Evolutionary conservation across 352 stramenopile species (phyloP), one percentile per base, ranked within the genome.

Genomic region (Phytophthora rubi): DNA sequence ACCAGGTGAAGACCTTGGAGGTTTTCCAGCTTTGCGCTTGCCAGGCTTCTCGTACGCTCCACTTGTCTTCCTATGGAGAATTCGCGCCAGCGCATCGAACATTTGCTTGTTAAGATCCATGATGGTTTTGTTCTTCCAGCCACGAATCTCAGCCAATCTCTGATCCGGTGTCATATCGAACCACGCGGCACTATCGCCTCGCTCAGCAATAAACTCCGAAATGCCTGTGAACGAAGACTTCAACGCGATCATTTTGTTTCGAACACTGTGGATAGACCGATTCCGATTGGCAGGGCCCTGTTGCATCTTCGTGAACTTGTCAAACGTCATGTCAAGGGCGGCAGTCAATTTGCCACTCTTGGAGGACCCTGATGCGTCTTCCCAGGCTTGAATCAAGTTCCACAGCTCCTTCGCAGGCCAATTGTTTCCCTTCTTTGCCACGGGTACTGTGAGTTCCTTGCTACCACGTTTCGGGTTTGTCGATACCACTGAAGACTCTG

Each of bases 211-310:
- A 51, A 66, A 83, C 8, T 61, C 52, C 4, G 71, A 67, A 32
- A 83, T 75, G 28, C 53, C 37, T 23, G 59, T 45, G 28, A 71
- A 83, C 7, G 72, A 72, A 42, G 65, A 70, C 57, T 80, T 80
- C 35, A 83, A 49, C 47, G 75, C 70, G 32, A 80, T 82, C 75
- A 82, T 80, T 59, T 80, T 80, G 62, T 79, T 79, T 35, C 73
- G 73, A 30, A 82, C 73, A 10, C 71, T 79, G 13, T 68, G 63
- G 16, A 77, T 63, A 10, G 53, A 78, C 21, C 75, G 75, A 57
- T 57, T 64, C 6, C 59, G 54, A 28, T 71, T 60, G 3, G 52
- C 60, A 6, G 53, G 18, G 0, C 68, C 72, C n/a, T 76, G 53
- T 37, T 68, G 68, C 12, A 75, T 52, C 37, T 73, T 79, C 21